A percentile compares a stretch with the other conserved stretches of the same genome.
Evolutionary conservation across 768 basidiomycete genomes (phyloP).

Genomic region (Pisolithus microcarpus): DNA sequence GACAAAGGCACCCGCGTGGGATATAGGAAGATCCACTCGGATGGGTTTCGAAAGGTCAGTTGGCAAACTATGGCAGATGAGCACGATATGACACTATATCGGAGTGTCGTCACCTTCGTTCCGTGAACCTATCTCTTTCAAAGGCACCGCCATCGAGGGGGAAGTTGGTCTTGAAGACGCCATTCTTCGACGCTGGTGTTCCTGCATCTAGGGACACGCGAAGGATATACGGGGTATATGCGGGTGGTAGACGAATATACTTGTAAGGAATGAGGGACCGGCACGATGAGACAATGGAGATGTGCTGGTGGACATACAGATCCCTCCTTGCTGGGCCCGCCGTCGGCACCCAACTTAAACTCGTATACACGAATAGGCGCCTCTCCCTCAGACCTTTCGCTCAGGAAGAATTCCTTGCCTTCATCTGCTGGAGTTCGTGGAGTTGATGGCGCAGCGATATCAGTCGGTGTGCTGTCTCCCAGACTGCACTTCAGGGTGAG

Average conservation of each 20-base stretch:
- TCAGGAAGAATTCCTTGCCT: slow-evolving; percentile 81
- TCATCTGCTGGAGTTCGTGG: slow-evolving; percentile 93
- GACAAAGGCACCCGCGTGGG: slow-evolving; percentile 91
- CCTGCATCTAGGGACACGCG: slow-evolving; percentile 90
- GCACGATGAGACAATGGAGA: background rate
- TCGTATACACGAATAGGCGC: slow-evolving; percentile 77
- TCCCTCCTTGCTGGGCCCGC: slow-evolving; percentile 80
- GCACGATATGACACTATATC: background rate
- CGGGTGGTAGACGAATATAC: slow-evolving; percentile 96
- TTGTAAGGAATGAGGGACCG: slow-evolving; percentile 26
- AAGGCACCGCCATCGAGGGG: slow-evolving; percentile 90
- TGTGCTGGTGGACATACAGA: slow-evolving; percentile 47
- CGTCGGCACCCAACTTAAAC: slow-evolving; percentile 80
- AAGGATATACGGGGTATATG: slow-evolving; percentile 80
- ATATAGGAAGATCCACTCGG: slow-evolving; percentile 91
- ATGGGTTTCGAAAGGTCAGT: slow-evolving; percentile 86
- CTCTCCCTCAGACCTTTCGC: slow-evolving; percentile 43
- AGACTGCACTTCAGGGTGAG: slow-evolving; percentile 8
- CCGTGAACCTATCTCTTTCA: slow-evolving; percentile 62
- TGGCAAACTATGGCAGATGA: slow-evolving; percentile 54
- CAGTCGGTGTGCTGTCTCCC: background rate
- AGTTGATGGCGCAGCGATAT: slow-evolving; percentile 32
- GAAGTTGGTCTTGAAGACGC: slow-evolving; percentile 93
- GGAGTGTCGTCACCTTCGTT: slow-evolving; percentile 57
- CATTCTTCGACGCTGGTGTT: slow-evolving; percentile 83